phyloP scores from a whole-genome alignment of 495 filamentous ascomycete genomes.

The Trichocladium antarcticum region DNA sequence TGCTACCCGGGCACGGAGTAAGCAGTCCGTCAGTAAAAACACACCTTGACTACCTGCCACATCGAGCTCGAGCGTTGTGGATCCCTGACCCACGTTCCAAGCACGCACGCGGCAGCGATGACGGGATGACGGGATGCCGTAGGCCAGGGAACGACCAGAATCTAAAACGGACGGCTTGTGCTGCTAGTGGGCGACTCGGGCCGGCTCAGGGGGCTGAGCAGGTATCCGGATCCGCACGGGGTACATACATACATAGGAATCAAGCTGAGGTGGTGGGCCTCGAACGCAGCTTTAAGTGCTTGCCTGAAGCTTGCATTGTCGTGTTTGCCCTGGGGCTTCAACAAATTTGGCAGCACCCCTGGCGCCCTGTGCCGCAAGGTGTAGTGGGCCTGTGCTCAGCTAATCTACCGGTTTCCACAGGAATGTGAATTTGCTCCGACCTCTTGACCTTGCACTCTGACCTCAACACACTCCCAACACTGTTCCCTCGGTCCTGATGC shows the following conservation, averaged over 20 bases:
- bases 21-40: too few species aligned
- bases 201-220: too few species aligned
- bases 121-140: too few species aligned
- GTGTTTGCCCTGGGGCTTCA: too few species aligned
- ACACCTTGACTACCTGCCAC: neutral
- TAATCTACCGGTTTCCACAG: conserved; percentile 32
- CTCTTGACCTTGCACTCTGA: conserved; percentile 2
- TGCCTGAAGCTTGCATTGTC: too few species aligned
- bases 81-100: neutral
- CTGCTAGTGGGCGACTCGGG: too few species aligned
- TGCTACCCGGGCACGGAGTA: too few species aligned
- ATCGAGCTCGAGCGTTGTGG: neutral
- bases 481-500: conserved; percentile 1
- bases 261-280: too few species aligned
- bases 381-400: conserved; percentile 25
- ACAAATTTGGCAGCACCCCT: conserved; percentile 12
- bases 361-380: conserved; percentile 10
- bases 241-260: too few species aligned
- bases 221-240: too few species aligned
- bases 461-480: conserved; percentile 3
- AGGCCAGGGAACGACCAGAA: neutral
- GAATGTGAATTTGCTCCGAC: conserved; percentile 26
- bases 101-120: conserved; percentile 9
- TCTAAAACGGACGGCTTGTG: too few species aligned
- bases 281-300: too few species aligned